phyloP scores from a whole-genome alignment of 257 asterid genomes.

The Fraxinus anomala region DNA sequence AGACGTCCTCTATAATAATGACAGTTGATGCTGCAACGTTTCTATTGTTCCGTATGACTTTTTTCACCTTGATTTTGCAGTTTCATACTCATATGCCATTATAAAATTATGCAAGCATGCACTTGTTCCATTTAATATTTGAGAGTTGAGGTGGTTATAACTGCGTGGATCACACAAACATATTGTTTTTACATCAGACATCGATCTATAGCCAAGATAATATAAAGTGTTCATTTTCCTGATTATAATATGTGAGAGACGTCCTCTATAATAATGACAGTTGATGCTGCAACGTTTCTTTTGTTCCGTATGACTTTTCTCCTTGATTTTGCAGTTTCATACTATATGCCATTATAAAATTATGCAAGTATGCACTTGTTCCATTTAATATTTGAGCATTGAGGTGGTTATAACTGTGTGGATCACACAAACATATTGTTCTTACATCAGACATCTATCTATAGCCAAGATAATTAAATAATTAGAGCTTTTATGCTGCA shows the following conservation, averaged over 20 bases:
- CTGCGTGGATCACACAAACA: not conserved
- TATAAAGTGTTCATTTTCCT: not conserved
- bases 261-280: not conserved
- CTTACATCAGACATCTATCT: constrained; percentile 2
- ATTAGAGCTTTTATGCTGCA: not conserved
- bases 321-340: constrained; percentile 6
- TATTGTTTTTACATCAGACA: not conserved
- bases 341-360: not conserved
- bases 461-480: not conserved
- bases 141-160: not conserved
- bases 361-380: not conserved
- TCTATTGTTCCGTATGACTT: not conserved
- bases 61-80: constrained; percentile 1
- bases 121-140: not conserved
- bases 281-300: not conserved
- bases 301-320: not conserved
- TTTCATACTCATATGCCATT: not conserved
- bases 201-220: not conserved
- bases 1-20: not conserved
- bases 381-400: not conserved
- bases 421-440: not conserved
- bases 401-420: not conserved
- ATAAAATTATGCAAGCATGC: not conserved
- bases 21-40: not conserved
- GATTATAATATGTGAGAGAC: too few species aligned